Percentiles rank a stretch among this genome's conserved stretches.
Evolutionary conservation across 805 yeast genomes (phyloP).

Genomic region (Candida succiphila): DNA sequence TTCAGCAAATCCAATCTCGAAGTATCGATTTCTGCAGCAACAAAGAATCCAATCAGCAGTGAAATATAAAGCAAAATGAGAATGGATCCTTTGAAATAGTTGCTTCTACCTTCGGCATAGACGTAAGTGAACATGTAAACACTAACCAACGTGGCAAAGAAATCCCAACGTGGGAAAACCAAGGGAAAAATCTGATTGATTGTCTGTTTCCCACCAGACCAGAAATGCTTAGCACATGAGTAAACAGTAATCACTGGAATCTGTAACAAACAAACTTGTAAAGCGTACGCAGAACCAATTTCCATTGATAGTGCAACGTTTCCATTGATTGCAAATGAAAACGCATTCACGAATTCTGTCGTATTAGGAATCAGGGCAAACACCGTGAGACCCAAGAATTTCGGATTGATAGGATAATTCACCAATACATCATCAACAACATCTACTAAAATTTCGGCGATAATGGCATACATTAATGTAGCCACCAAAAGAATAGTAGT

Average conservation of each 20-base stretch:
- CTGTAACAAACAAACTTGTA: constrained; percentile 90
- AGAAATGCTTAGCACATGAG: constrained; percentile 39
- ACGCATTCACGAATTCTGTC: constrained; percentile 93
- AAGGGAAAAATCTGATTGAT: constrained; percentile 56
- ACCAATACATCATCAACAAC: constrained; percentile 82
- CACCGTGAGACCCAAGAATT: constrained; percentile 84
- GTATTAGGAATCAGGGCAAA: constrained; percentile 96
- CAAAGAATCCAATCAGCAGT: constrained; percentile 73
- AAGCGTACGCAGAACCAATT: constrained; percentile 94
- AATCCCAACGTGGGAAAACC: constrained; percentile 93
- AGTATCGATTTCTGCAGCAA: constrained; percentile 33
- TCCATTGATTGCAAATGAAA: constrained; percentile 92
- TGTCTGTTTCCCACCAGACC: constrained; percentile 20
- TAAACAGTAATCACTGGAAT: constrained; percentile 83
- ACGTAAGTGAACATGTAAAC: constrained; percentile 86
- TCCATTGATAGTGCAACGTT: constrained; percentile 96
- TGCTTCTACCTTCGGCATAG: constrained; percentile 94
- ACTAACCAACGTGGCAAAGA: constrained; percentile 73
- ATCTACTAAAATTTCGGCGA: constrained; percentile 90
- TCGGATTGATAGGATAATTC: constrained; percentile 77
- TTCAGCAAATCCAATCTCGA: constrained; percentile 5
- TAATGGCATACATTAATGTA: constrained; percentile 79
- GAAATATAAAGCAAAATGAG: constrained; percentile 70
- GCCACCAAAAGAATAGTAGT: constrained; percentile 75
- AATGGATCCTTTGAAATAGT: constrained; percentile 92